Base-by-base conservation (phyloP, 1,284 basidiomycete species). In the Abortiporus biennis region DNA sequence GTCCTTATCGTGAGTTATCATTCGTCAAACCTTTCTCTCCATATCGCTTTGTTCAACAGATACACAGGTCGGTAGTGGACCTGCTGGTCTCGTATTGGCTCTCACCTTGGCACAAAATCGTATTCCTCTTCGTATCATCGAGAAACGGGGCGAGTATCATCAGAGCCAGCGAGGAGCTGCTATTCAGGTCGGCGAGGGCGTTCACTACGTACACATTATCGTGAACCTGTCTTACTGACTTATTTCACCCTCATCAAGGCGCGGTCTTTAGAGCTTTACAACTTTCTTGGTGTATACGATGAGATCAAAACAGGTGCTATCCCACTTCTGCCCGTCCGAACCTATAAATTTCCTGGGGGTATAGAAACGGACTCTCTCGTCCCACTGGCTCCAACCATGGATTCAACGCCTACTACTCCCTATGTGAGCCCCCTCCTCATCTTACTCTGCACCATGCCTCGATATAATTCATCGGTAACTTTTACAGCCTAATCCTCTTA, bases 381-480 rank as follows among this genome's bases (percentile, higher is more conserved):
- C 40, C 19, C 30, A 2, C 13, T 55, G 15, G 21, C 34, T 16
- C 48, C 47, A 35, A 1, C 33, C n/a, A n/a, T n/a, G n/a, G n/a
- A n/a, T n/a, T n/a, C 51, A 1, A 57, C 52, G 1, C 55, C 56
- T 1, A 45, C 47, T 21, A 38, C 43, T 13, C 58, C 58, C 1
- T 49, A 51, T 36, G 55, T 55, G 29, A 32, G 53, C n/a, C n/a
- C n/a, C n/a, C n/a, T n/a, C n/a, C n/a, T n/a, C 32, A 13, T 34
- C 8, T 38, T 11, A 15, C 9, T 46, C 38, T 5, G 6, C 6
- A n/a, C n/a, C n/a, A n/a, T n/a, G 2, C 46, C 40, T 13, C 25
- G 6, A n/a, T 25, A 12, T 15, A 22, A 20, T 17, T 33, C 29
- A 44, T 40, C 33, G 22, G 31, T 11, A 37, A 22, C 11, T 19